phyloP scores from a whole-genome alignment of 257 asterid genomes.

The Knoxia roxburghii region DNA sequence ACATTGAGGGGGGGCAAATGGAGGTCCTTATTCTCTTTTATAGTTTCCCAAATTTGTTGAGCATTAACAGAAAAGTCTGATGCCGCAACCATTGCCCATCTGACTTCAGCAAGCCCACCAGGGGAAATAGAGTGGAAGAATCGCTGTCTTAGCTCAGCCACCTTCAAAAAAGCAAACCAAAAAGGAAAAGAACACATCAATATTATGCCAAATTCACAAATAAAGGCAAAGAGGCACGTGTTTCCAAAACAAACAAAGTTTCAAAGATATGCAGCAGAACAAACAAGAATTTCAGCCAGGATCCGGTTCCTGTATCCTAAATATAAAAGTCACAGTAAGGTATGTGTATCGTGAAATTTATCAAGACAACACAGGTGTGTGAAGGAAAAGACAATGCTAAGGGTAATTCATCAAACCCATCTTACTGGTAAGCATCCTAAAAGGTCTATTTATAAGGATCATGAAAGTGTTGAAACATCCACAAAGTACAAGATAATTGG shows the following conservation, averaged over 20 bases:
- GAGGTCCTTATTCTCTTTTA: slow-evolving; percentile 87
- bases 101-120: slow-evolving; percentile 92
- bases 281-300: background rate
- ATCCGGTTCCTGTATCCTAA: background rate
- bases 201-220: background rate
- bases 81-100: slow-evolving; percentile 88
- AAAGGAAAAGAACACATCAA: slow-evolving; percentile 8
- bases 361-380: background rate
- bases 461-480: background rate
- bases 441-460: background rate
- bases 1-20: slow-evolving; percentile 93
- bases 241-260: background rate
- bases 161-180: slow-evolving; percentile 35
- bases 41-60: slow-evolving; percentile 77
- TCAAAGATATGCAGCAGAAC: background rate
- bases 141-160: slow-evolving; percentile 62
- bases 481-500: too few relatives aligned
- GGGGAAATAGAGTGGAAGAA: slow-evolving; percentile 79
- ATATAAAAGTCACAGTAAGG: background rate
- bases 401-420: background rate
- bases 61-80: slow-evolving; percentile 84
- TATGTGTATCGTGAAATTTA: background rate
- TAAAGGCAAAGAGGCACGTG: background rate
- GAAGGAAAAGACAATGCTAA: background rate
- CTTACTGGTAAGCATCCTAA: background rate